A percentile compares a stretch with the other conserved stretches of the same genome.
Conservation (phyloP, 306 rosid species). For the Vachellia collinsii region DNA sequence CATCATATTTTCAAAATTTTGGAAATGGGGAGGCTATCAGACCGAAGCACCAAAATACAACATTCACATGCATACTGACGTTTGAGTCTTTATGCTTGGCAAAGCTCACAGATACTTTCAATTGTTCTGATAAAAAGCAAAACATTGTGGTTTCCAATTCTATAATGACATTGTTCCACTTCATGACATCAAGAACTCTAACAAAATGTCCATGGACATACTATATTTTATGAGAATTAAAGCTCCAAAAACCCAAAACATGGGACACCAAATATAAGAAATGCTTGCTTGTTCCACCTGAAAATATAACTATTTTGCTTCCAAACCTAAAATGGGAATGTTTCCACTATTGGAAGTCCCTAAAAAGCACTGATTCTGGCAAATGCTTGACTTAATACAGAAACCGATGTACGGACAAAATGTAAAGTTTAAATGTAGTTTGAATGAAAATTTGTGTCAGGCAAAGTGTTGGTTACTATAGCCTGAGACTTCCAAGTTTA, state of each 20-base stretch:
- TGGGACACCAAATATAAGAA: background rate
- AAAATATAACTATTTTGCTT: background rate
- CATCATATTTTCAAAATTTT: slow-evolving; percentile 19
- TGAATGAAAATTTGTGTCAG: background rate
- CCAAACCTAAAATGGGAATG: background rate
- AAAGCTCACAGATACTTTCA: background rate
- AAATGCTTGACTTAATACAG: background rate
- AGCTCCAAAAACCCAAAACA: background rate
- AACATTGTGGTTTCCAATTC: slow-evolving; percentile 15
- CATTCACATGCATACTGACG: slow-evolving; percentile 24
- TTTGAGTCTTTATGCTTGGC: slow-evolving; percentile 7
- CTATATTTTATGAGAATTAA: slow-evolving; percentile 17
- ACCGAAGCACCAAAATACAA: background rate
- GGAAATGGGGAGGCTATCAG: background rate
- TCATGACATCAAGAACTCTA: background rate
- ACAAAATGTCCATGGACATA: background rate
- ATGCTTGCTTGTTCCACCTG: background rate
- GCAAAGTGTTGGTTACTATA: background rate
- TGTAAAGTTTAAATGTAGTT: background rate
- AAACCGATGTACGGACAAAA: background rate
- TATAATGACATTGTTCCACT: slow-evolving; percentile 6
- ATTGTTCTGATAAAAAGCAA: slow-evolving; percentile 3
- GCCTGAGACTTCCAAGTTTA: slow-evolving; percentile 5
- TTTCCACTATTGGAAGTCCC: background rate
- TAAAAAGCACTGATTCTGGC: background rate